phyloP scores from a whole-genome alignment of 2,329 filamentous ascomycete genomes.

The Mycocentrospora acerina region DNA sequence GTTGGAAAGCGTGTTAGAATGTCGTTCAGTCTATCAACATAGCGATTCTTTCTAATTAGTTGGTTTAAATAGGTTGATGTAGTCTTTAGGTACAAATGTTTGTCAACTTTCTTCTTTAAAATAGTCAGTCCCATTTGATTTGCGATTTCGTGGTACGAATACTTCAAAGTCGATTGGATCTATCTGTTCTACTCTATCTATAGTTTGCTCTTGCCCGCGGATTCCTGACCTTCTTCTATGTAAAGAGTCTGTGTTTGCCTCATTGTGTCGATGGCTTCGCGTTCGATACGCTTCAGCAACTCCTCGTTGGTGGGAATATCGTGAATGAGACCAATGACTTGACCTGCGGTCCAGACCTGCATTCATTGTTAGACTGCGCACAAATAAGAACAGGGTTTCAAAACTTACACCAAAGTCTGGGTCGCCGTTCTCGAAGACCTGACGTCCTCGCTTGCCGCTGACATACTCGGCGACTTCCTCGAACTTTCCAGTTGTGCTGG shows the following conservation, averaged over 20 bases:
- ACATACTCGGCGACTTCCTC: slow-evolving; percentile 83
- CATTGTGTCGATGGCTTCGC: slow-evolving; percentile 47
- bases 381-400: too few species aligned
- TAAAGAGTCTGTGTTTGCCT: slow-evolving; percentile 42
- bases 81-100: too few species aligned
- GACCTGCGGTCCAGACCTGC: slow-evolving; percentile 93
- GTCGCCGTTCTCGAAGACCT: slow-evolving; percentile 93
- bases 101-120: too few species aligned
- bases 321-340: slow-evolving; percentile 71
- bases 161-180: too few species aligned
- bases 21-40: too few species aligned
- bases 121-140: too few species aligned
- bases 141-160: too few species aligned
- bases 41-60: too few species aligned
- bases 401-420: slow-evolving; percentile 68
- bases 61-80: too few species aligned
- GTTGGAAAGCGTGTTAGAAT: too few species aligned
- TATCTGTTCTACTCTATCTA: slow-evolving; percentile 14
- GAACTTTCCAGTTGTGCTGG: slow-evolving; percentile 84
- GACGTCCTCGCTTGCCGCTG: slow-evolving; percentile 83
- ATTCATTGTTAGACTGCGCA: too few species aligned
- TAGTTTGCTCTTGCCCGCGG: slow-evolving; percentile 47
- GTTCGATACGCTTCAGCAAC: slow-evolving; percentile 50
- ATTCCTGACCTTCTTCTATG: slow-evolving; percentile 23
- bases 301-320: slow-evolving; percentile 53